phyloP scores from a whole-genome alignment of 2,329 filamentous ascomycete species.

The Byssothecium circinans region DNA sequence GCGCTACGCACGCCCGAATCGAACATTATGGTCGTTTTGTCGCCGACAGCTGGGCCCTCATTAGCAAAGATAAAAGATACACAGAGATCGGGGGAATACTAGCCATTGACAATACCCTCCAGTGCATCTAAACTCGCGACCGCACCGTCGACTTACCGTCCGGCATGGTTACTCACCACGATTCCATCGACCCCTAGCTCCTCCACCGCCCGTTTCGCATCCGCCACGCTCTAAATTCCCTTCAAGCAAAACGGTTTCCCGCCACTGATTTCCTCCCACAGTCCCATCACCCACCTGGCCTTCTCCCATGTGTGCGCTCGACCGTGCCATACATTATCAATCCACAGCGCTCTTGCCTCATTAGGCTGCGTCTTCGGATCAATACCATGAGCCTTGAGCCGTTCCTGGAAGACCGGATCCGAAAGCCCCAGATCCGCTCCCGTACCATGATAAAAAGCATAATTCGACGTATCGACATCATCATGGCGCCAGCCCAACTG shows the following conservation, averaged over 20 bases:
- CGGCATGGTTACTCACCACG: constrained; percentile 71
- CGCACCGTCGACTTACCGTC: constrained; percentile 65
- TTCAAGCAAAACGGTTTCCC: constrained; percentile 66
- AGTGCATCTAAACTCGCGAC: constrained; percentile 62
- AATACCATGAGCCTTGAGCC: constrained; percentile 55
- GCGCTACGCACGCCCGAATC: constrained; percentile 62
- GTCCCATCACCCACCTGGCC: constrained; percentile 64
- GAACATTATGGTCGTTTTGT: constrained; percentile 59
- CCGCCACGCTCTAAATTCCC: constrained; percentile 68
- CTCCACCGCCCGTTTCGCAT: constrained; percentile 63
- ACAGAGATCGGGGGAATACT: constrained; percentile 12
- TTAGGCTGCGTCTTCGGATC: constrained; percentile 56
- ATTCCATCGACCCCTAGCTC: constrained; percentile 64
- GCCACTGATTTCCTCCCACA: constrained; percentile 57
- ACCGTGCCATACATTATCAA: constrained; percentile 67
- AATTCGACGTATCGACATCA: constrained; percentile 60
- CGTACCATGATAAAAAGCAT: constrained; percentile 64
- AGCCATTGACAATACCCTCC: constrained; percentile 59
- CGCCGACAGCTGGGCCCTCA: constrained; percentile 47
- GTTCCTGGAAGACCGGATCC: constrained; percentile 62
- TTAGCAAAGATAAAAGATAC: not conserved
- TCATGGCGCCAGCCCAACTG: constrained; percentile 64
- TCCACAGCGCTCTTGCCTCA: constrained; percentile 62
- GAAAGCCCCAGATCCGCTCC: constrained; percentile 61
- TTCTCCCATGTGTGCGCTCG: constrained; percentile 67